Evolutionary conservation across 176 grass and related monocot genomes (phyloP).

Genomic region (Musa troglodytarum): DNA sequence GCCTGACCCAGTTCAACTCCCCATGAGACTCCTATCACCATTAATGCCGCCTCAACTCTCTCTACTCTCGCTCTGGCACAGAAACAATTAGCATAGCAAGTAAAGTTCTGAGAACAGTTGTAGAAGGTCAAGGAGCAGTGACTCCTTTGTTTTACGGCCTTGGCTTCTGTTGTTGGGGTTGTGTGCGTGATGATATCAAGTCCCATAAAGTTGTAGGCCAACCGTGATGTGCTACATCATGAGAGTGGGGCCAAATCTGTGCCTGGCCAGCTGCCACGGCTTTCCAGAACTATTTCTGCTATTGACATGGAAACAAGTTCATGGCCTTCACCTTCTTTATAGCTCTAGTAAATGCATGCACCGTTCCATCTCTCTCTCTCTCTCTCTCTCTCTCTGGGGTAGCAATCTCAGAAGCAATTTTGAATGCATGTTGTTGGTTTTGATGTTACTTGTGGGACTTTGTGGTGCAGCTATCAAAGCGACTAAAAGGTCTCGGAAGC

Average conservation of each 20-base stretch:
- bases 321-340: slow-evolving; percentile 8
- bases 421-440: neutral
- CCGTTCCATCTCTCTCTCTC: neutral
- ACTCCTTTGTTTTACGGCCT: neutral
- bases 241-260: neutral
- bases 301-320: neutral
- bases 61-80: neutral
- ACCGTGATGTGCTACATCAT: neutral
- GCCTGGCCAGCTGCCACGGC: neutral
- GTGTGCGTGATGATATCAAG: neutral
- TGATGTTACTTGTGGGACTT: neutral
- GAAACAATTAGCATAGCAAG: too few species aligned
- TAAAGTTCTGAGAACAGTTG: neutral
- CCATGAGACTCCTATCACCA: slow-evolving; percentile 4
- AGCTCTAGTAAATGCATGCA: neutral
- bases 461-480: neutral
- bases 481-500: slow-evolving; percentile 5
- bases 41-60: neutral
- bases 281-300: neutral
- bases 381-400: neutral
- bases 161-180: neutral
- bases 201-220: neutral
- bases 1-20: slow-evolving; percentile 9
- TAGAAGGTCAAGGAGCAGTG: neutral
- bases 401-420: neutral